Percentiles rank a stretch among this genome's conserved stretches.
phyloP scores from a whole-genome alignment of 331 rosid genomes.

The Saraca asoca region DNA sequence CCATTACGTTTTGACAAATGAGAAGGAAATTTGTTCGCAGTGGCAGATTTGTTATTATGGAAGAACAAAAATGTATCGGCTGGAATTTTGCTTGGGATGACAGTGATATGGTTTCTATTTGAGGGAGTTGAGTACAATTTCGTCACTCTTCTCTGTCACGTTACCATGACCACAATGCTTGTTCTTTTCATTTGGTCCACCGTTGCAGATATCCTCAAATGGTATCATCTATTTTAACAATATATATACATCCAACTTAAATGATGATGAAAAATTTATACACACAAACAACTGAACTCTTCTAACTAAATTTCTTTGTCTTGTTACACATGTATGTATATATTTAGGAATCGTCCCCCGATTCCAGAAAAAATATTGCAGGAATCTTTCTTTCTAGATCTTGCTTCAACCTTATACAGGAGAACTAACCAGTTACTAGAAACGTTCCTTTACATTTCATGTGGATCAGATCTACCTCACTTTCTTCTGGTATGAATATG shows the following conservation, averaged over 20 bases:
- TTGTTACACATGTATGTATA: not conserved
- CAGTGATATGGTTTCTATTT: conserved; percentile 71
- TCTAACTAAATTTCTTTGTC: too few relatives aligned
- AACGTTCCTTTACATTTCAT: conserved; percentile 50
- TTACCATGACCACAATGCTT: conserved; percentile 60
- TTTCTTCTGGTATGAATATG: conserved; percentile 59
- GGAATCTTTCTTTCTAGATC: conserved; percentile 54
- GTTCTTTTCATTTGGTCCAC: conserved; percentile 62
- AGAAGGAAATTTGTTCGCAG: conserved; percentile 45
- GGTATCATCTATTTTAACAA: conserved; percentile 33
- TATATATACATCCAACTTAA: too few relatives aligned
- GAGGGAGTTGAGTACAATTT: conserved; percentile 67
- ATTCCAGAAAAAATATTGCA: conserved; percentile 51
- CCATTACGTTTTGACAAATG: conserved; percentile 7
- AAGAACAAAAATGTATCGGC: conserved; percentile 51
- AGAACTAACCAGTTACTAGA: conserved; percentile 49
- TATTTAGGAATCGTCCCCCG: conserved; percentile 57
- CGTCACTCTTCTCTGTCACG: conserved; percentile 60
- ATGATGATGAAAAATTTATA: too few relatives aligned
- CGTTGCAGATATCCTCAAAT: conserved; percentile 46
- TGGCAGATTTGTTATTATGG: conserved; percentile 73
- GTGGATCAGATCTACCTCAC: conserved; percentile 56
- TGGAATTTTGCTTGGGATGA: conserved; percentile 55
- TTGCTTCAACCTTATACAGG: conserved; percentile 48
- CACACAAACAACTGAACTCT: too few relatives aligned